Evolutionary conservation across 495 filamentous ascomycete genomes (phyloP).

Genomic region (Parathielavia appendiculata): DNA sequence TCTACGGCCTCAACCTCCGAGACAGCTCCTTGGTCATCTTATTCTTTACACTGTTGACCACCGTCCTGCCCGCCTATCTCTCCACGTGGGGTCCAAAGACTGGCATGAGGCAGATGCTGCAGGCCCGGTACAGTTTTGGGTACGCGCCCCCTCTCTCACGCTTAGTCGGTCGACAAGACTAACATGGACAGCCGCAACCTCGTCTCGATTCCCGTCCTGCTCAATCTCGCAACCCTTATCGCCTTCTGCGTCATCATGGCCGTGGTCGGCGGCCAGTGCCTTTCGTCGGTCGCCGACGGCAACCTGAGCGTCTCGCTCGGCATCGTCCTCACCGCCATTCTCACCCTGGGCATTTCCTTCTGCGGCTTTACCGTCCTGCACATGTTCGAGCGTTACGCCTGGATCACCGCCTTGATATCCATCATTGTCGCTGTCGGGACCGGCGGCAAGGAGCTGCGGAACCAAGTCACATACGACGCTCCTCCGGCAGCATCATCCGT

Average conservation of each 20-base stretch:
- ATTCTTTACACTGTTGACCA: constrained; percentile 51
- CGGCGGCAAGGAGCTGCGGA: constrained; percentile 31
- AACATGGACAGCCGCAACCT: constrained; percentile 32
- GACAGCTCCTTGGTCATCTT: constrained; percentile 49
- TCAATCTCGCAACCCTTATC: constrained; percentile 47
- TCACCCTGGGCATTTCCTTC: constrained; percentile 54
- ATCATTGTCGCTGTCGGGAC: constrained; percentile 34
- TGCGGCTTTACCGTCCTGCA: constrained; percentile 55
- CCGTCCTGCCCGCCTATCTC: constrained; percentile 47
- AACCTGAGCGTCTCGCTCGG: constrained; percentile 43
- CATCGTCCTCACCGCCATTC: constrained; percentile 50
- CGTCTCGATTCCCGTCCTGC: constrained; percentile 43
- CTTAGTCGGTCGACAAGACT: background rate
- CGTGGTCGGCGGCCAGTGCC: constrained; percentile 45
- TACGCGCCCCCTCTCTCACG: constrained; percentile 15
- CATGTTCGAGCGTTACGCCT: constrained; percentile 57
- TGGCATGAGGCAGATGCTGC: constrained; percentile 53
- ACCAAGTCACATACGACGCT: constrained; percentile 21
- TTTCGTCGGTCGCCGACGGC: constrained; percentile 48
- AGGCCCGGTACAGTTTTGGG: constrained; percentile 52
- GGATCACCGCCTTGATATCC: constrained; percentile 51
- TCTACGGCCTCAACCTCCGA: constrained; percentile 45
- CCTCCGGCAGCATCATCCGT: constrained; percentile 27
- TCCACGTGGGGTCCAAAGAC: constrained; percentile 47
- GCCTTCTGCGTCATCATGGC: constrained; percentile 47